Evolutionary conservation across 2,329 filamentous ascomycete species (phyloP).

Genomic region (Microdochium paspali): DNA sequence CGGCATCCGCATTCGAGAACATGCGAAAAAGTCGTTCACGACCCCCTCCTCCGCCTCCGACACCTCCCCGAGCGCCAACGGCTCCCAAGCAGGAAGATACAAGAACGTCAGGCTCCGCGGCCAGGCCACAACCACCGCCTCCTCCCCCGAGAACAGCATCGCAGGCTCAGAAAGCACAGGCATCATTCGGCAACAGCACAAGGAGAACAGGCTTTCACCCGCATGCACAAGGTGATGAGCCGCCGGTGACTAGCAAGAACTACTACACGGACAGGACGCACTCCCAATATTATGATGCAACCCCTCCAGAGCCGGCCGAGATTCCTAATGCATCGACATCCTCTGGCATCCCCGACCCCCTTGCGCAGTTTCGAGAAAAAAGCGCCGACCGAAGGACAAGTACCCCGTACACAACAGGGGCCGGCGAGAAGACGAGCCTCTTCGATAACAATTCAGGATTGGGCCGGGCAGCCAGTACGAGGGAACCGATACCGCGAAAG

Average conservation of each 20-base stretch:
- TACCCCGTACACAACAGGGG: constrained; percentile 44
- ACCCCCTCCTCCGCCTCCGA: constrained; percentile 8
- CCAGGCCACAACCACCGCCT: constrained; percentile 14
- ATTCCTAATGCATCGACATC: neutral
- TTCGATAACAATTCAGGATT: constrained; percentile 36
- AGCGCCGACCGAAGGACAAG: constrained; percentile 41
- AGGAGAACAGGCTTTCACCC: constrained; percentile 40
- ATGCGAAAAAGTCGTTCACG: constrained; percentile 16
- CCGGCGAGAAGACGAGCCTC: constrained; percentile 50
- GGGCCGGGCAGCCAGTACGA: constrained; percentile 36
- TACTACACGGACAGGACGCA: constrained; percentile 32
- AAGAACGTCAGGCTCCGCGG: constrained; percentile 3
- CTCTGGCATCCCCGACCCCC: constrained; percentile 30
- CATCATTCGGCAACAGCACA: constrained; percentile 37
- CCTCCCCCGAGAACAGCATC: constrained; percentile 40
- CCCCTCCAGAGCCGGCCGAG: neutral
- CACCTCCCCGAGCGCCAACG: constrained; percentile 16
- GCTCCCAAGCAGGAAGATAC: constrained; percentile 15
- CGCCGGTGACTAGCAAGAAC: constrained; percentile 38
- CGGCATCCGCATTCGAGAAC: constrained; percentile 21
- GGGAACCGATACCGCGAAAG: constrained; percentile 20
- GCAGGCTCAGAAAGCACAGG: constrained; percentile 43
- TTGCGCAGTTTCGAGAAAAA: constrained; percentile 35
- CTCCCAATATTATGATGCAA: neutral
- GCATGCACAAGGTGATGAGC: constrained; percentile 41